Evolutionary conservation across 164 flowering plant species (phyloP), one percentile per base, ranked within the genome.

Genomic region (Vitis riparia): DNA sequence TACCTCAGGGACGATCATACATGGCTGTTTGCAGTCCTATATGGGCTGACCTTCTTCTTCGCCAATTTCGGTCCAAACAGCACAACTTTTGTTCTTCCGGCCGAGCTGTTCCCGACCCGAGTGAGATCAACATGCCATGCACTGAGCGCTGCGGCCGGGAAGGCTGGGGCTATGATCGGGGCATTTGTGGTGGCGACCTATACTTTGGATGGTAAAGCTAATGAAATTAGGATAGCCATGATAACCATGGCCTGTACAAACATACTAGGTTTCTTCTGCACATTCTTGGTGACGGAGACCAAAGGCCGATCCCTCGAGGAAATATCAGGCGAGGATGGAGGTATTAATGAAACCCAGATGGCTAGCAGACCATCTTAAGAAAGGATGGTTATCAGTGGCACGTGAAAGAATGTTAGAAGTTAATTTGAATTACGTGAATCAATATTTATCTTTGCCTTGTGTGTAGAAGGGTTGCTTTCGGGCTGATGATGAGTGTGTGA

Each of bases 101-200:
- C 91, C 3, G 89, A 85, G 76, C 71, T 87, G 53, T 85, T 87
- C 71, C 89, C 87, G 11, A 79, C 89, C 11, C 48, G 91, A 60
- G 63, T 87, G 47, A 65, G 91, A 61, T 82, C 91, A 10, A 87
- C 91, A 0, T 87, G 89, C 44, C 91, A 87, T 66, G 91, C 85
- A 0, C 6, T 85, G 44, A 80, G 85, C 44, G 89, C 89, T 0
- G 89, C 89, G 0, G 58, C 87, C 0, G 91, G 89, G 12, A 87
- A 87, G 79, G 89, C 85, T 0, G 91, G 91, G 17, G 91, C 91
- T 10, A 69, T 85, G 69, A 29, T 87, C 3, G 87, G 77, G 1
- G 86, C 87, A 0, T 85, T 87, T 51, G 79, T 51, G 63, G 80
- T 87, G 50, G 81, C 76, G 29, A 37, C 55, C 11, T 86, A 76